These are phyloP conservation scores for Plasmodium knowlesi DNA, from an alignment of 169 alveolate species.

Conservation along the genomic window DNA sequence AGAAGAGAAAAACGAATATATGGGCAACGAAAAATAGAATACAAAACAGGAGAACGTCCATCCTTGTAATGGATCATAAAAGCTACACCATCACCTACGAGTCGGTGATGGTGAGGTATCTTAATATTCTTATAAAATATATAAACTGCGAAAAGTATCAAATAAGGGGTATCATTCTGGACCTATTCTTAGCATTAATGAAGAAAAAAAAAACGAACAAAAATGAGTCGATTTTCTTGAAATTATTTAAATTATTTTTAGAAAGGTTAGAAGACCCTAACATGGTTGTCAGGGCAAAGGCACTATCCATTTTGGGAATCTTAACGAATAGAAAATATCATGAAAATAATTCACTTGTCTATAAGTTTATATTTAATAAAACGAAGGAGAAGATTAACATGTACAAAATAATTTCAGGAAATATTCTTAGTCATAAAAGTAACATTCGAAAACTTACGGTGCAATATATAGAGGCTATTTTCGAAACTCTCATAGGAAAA, in stretches of 20 bases:
- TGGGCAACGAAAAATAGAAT: background rate
- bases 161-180: constrained; percentile 33
- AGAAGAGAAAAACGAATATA: background rate
- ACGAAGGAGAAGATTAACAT: constrained; percentile 65
- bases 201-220: constrained; percentile 56
- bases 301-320: constrained; percentile 33
- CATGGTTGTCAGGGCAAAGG: constrained; percentile 54
- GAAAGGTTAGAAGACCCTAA: constrained; percentile 69
- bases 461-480: constrained; percentile 66
- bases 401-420: constrained; percentile 54
- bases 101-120: constrained; percentile 49
- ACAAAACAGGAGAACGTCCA: constrained; percentile 17
- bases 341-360: constrained; percentile 11
- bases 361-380: constrained; percentile 59
- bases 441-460: constrained; percentile 53
- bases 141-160: constrained; percentile 61
- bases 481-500: constrained; percentile 42
- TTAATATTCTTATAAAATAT: constrained; percentile 41
- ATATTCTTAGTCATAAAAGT: constrained; percentile 42
- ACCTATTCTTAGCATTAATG: constrained; percentile 36
- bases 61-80: constrained; percentile 25
- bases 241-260: constrained; percentile 36
- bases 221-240: constrained; percentile 55
- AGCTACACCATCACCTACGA: constrained; percentile 34
- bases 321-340: constrained; percentile 45